Evolutionary conservation across 495 filamentous ascomycete genomes (phyloP), one percentile per base, ranked within the genome.

Genomic region (Neurospora sp.): DNA sequence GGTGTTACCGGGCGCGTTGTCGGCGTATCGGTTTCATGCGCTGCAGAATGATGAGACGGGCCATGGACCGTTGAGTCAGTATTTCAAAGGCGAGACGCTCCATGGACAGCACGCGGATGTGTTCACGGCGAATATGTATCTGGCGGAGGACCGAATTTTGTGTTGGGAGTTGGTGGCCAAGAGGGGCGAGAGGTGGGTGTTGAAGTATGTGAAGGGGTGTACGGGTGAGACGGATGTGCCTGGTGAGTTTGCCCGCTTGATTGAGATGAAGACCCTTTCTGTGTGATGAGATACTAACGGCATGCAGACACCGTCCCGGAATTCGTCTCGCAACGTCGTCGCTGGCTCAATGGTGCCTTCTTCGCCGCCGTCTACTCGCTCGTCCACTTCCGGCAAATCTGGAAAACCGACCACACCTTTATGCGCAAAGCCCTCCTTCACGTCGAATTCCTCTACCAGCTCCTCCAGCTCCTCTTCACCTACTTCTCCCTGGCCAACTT

Each of bases 161-260:
- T 99, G 96, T 82, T 99, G 95, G 95, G 96, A 99, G 88, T 82
- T 99, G 70, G 96, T 99, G 8, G 95, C 96, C 3, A 99, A 99
- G 83, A 85, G 93, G 73, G 92, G 91, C 76, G 96, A 97, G 83
- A 88, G 92, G 81, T 99, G 96, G 96, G 93, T 98, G 76, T 81
- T 99, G 81, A 96, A 97, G 78, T 99, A 98, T 76, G 96, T 99
- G 35, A 97, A 97, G 85, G 91, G 88, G 71, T 96, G 95, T 69
- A 95, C 91, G 18, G 96, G 96, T 74, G 96, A 98, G 83, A 98
- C 96, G 2, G 96, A 99, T 84, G 96, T 99, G 38, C 96, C 96
- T 75, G 91, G 92, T 94, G 88, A 84, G 88, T 80, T 46, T 46
- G 8, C 44, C 18, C 65, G 20, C 71, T 46, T 46, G 31, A 35